Evolutionary conservation across 2,329 filamentous ascomycete genomes (phyloP), one percentile per base, ranked within the genome.

Genomic region (Colletotrichum eremochloae): DNA sequence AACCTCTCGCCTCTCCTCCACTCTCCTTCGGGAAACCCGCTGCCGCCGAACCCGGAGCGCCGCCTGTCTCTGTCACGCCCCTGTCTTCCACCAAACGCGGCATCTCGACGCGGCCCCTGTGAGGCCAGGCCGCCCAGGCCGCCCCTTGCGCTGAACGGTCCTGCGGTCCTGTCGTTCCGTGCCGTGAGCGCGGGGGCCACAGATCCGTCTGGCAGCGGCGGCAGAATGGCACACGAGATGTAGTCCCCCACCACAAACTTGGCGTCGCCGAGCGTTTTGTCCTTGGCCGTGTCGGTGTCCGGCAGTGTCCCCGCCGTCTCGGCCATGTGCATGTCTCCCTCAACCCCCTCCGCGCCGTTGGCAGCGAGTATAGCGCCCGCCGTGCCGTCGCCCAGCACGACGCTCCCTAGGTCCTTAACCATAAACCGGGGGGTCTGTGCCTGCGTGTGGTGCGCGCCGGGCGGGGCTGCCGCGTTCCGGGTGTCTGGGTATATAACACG

Each of bases 171-270:
- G 1, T 84, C 83, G 63, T 82, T 81, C 44, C 84, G 82, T 38
- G 86, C 85, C 31, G 84, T 84, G 15, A 87, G 85, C n/a, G 88
- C 84, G 12, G 93, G 90, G 55, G 91, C 91, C 50, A 97, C 91
- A 42, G 89, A 89, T 0, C 95, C 95, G 79, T 96, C 92, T 42
- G 89, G 84, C 36, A 93, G 83, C 0, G 94, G 94, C 53, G 94
- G 91, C 68, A 96, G 85, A 72, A 97, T 91, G 6, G 94, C 93
- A 80, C 94, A 96, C 70, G 92, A 92, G 52, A 98, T 87, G 79
- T 93, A 97, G 81, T 98, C 96, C 0, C 96, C 96, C 74, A 96
- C 92, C 14, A 97, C 92, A 78, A 97, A 97, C 31, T 92, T 89
- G 44, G 89, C 91, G 66, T 97, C 94, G 48, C 86, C 86, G 42